Conservation (phyloP, 257 asterid genomes). For the Plantago ovata region DNA sequence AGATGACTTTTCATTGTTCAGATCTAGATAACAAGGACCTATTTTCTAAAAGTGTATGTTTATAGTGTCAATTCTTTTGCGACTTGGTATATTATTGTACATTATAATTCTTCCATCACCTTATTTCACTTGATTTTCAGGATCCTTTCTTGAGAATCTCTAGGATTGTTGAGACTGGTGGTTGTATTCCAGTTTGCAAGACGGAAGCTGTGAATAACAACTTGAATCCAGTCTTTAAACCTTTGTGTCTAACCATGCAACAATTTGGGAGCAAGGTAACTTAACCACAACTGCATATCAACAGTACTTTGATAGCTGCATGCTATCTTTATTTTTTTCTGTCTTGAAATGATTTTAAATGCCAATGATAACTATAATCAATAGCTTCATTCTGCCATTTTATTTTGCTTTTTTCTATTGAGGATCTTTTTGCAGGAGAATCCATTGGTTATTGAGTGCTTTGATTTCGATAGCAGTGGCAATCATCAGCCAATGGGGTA, state of each 20-base stretch:
- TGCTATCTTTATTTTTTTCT: no score
- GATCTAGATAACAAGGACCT: constrained; percentile 67
- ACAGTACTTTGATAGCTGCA: no score
- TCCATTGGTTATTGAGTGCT: constrained; percentile 77
- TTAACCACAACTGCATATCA: background rate
- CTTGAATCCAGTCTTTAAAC: constrained; percentile 59
- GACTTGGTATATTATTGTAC: constrained; percentile 1
- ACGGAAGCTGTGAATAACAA: constrained; percentile 76
- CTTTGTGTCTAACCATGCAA: constrained; percentile 36
- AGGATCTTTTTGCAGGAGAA: constrained; percentile 47
- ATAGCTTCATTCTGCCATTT: no score
- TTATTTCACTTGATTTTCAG: constrained; percentile 29
- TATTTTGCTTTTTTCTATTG: background rate
- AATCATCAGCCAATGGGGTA: constrained; percentile 77
- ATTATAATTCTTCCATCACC: constrained; percentile 1
- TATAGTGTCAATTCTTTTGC: background rate
- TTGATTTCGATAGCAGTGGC: constrained; percentile 66
- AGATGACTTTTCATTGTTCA: constrained; percentile 49
- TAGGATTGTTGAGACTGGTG: constrained; percentile 53
- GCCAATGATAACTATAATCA: no score
- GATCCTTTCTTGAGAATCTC: constrained; percentile 86
- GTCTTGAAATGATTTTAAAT: no score
- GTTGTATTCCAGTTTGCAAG: constrained; percentile 61
- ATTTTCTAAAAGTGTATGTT: constrained; percentile 66
- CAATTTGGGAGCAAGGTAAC: constrained; percentile 54